Evolutionary conservation across 2,329 filamentous ascomycete species (phyloP).

Genomic region (Cladorrhinum sp.): DNA sequence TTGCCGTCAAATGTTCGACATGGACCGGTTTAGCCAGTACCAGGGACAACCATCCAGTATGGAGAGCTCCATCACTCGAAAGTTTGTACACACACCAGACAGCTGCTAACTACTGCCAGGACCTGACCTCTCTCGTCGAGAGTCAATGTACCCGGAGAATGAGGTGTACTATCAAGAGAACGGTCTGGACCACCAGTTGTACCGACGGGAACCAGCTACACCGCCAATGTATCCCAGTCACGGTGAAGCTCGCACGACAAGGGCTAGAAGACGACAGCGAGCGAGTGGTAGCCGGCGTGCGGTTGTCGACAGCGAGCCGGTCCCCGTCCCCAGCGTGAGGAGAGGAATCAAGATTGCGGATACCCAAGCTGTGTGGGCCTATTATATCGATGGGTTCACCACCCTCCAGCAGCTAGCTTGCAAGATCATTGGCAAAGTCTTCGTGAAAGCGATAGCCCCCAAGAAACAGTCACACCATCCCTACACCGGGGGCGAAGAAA

Average conservation of each 20-base stretch:
- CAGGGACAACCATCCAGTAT: slow-evolving; percentile 32
- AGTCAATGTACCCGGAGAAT: not conserved
- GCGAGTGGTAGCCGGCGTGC: slow-evolving; percentile 34
- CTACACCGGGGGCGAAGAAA: slow-evolving; percentile 63
- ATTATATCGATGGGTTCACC: slow-evolving; percentile 61
- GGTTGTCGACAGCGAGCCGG: slow-evolving; percentile 39
- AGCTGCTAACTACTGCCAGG: not conserved
- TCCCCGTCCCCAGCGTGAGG: slow-evolving; percentile 16
- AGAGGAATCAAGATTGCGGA: slow-evolving; percentile 53
- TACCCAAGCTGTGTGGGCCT: slow-evolving; percentile 51
- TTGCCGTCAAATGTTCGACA: slow-evolving; percentile 46
- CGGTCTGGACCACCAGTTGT: not conserved
- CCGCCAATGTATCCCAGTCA: slow-evolving; percentile 8
- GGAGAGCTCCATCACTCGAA: slow-evolving; percentile 33
- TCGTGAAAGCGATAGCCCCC: slow-evolving; percentile 71
- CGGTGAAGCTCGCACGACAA: slow-evolving; percentile 30
- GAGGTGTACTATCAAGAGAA: not conserved
- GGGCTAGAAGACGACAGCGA: slow-evolving; percentile 37
- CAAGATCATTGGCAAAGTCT: slow-evolving; percentile 71
- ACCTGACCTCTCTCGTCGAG: not conserved
- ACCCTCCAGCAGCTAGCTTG: slow-evolving; percentile 68
- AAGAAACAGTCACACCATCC: slow-evolving; percentile 74
- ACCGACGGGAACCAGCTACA: not conserved
- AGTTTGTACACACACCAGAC: too few species aligned
- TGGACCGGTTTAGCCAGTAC: slow-evolving; percentile 38